Percentiles rank a stretch among this genome's conserved stretches.
phyloP scores from a whole-genome alignment of 73 alveolate species.

The Chromera velia region DNA sequence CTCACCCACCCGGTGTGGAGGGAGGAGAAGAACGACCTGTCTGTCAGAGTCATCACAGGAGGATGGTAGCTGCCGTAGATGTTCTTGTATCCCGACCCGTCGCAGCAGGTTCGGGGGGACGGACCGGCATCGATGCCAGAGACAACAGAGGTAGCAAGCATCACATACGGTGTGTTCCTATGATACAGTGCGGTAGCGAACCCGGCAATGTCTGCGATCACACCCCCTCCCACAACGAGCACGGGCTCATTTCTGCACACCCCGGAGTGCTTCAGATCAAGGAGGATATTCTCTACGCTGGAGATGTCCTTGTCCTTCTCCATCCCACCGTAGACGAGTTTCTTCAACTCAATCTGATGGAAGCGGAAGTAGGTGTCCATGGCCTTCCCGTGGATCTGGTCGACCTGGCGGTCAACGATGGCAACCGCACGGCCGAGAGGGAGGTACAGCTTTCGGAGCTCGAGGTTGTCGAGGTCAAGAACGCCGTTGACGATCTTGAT shows the following conservation, averaged over 20 bases:
- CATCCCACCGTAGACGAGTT: slow-evolving; percentile 13
- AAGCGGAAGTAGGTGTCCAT: neutral
- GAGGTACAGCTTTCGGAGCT: neutral
- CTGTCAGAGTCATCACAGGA: slow-evolving; percentile 9
- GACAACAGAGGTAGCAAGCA: slow-evolving; percentile 7
- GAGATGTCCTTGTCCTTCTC: slow-evolving; percentile 9
- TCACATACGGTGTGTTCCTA: slow-evolving; percentile 18
- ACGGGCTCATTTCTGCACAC: slow-evolving; percentile 9
- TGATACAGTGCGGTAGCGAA: neutral
- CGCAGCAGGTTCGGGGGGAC: slow-evolving; percentile 10
- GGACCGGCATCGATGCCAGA: slow-evolving; percentile 18
- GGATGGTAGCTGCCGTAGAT: slow-evolving; percentile 11
- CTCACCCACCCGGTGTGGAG: slow-evolving; percentile 8
- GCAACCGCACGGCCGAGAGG: slow-evolving; percentile 11
- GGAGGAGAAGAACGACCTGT: slow-evolving; percentile 6
- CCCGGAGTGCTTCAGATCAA: neutral
- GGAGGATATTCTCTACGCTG: neutral
- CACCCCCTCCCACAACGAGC: slow-evolving; percentile 12
- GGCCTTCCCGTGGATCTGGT: neutral
- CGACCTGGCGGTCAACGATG: slow-evolving; percentile 11
- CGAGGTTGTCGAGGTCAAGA: neutral
- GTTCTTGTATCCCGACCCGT: slow-evolving; percentile 12
- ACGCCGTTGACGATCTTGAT: slow-evolving; percentile 11
- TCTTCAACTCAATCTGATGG: neutral
- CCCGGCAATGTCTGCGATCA: slow-evolving; percentile 11